Base-by-base conservation (phyloP, 352 stramenopile genomes). In the Phytophthora sp. region DNA sequence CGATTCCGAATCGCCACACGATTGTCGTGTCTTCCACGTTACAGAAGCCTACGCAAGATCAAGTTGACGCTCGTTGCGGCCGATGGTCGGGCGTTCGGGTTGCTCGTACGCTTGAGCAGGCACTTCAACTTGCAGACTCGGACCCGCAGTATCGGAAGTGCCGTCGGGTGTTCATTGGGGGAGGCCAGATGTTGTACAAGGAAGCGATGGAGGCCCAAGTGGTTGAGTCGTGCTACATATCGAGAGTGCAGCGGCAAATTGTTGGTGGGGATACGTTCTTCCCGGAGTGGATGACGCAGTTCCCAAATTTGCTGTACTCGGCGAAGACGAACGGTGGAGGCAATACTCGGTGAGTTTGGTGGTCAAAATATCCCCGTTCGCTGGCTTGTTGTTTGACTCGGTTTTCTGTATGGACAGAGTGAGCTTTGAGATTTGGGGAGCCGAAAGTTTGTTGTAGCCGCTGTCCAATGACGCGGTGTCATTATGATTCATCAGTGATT, bases 171-270 rank as follows among this genome's bases (percentile, higher is more conserved):
- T 94, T 90, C 57, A 73, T 94, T 12, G 77, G 80, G 15, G 85
- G 85, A 8, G 85, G 85, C 18, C 56, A 91, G 60, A 71, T 54
- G 29, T 63, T 94, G 26, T 94, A 85, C 62, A 63, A 53, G 16
- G 85, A 92, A 59, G 84, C 82, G 18, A 74, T 92, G 52, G 52
- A 44, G 13, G 35, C 70, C 9, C 38, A 76, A 31, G 57, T 86
- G 8, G 72, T 74, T 5, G 77, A 88, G 33, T 83, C 76, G 3
- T 90, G 79, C 61, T 86, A 86, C 58, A 46, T 94, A 57, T 80
- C 85, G 38, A 77, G 85, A 42, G 80, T 94, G 13, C 79, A 91
- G 24, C 47, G 27, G 13, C 44, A 70, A 21, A 69, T 90, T 47
- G 30, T 5, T 7, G 79, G 67, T 45, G 85, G 76, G 23, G 80